Base-by-base conservation (phyloP, 768 basidiomycete species). In the Mycena galericulata region DNA sequence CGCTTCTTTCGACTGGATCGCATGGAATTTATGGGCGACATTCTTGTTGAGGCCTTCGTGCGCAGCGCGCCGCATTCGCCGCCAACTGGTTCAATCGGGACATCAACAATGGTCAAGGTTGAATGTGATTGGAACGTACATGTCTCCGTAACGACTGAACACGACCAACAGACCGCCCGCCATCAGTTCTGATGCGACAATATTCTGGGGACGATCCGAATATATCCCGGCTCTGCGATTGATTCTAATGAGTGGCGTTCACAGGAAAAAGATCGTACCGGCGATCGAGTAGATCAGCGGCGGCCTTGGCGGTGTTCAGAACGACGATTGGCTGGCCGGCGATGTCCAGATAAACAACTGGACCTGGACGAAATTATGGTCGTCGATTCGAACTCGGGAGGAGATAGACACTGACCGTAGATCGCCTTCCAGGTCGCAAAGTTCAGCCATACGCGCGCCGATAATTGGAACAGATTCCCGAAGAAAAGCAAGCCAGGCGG, bases 311-410 rank as follows among this genome's bases (percentile, higher is more conserved):
- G 26, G 72, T 76, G 72, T 82, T 83, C 20, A 83, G 54, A 27
- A 83, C 26, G 20, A 84, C 27, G 24, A 83, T 77, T 51, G 79
- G 77, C 50, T 83, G 80, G 17, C 82, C 82, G 8, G 81, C 72
- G 24, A 84, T 62, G 51, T 80, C 76, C 0, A 71, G 62, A 53
- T 79, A 80, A 1, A 77, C 62, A 24, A 83, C 78, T 10, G 79
- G 75, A 17, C 74, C 73, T 58, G 55, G n/a, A n/a, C n/a, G n/a
- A n/a, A n/a, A n/a, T n/a, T n/a, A n/a, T n/a, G n/a, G n/a, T n/a
- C n/a, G n/a, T n/a, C n/a, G n/a, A n/a, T n/a, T n/a, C n/a, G n/a
- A n/a, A n/a, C n/a, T n/a, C n/a, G n/a, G n/a, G n/a, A n/a, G n/a
- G n/a, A n/a, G n/a, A n/a, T n/a, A n/a, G n/a, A n/a, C 34, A 36